phyloP scores from a whole-genome alignment of 2,329 filamentous ascomycete genomes.

The Monilinia laxa region DNA sequence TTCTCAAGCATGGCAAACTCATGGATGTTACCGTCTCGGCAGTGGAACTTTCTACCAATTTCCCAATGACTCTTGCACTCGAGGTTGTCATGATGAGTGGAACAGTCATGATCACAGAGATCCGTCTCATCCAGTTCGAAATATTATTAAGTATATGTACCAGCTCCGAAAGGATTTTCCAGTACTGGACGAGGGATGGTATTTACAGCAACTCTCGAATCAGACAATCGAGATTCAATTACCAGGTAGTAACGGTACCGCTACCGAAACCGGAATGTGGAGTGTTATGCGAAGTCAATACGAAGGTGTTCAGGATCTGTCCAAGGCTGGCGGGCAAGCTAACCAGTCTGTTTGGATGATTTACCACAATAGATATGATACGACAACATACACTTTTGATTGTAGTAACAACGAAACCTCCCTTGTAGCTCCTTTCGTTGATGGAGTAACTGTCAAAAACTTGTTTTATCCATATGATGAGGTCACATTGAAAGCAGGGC shows the following conservation, averaged over 20 bases:
- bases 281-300: conserved; percentile 55
- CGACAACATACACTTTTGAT: conserved; percentile 56
- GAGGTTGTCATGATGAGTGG: conserved; percentile 57
- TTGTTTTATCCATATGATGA: conserved; percentile 62
- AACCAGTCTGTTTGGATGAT: conserved; percentile 51
- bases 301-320: conserved; percentile 52
- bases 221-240: conserved; percentile 52
- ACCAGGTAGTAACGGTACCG: conserved; percentile 52
- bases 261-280: conserved; percentile 61
- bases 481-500: conserved; percentile 49
- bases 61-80: conserved; percentile 53
- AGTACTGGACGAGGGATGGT: conserved; percentile 59
- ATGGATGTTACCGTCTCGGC: conserved; percentile 61
- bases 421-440: conserved; percentile 56
- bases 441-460: conserved; percentile 57
- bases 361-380: conserved; percentile 50
- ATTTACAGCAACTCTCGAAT: conserved; percentile 55
- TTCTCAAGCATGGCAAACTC: conserved; percentile 61
- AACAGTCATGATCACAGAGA: conserved; percentile 62
- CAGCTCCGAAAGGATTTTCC: conserved; percentile 57
- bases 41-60: conserved; percentile 58
- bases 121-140: conserved; percentile 59
- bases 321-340: conserved; percentile 45
- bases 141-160: conserved; percentile 61
- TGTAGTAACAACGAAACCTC: conserved; percentile 47